phyloP scores from a whole-genome alignment of 1,284 basidiomycete species.

The Papiliotrema terrestris region DNA sequence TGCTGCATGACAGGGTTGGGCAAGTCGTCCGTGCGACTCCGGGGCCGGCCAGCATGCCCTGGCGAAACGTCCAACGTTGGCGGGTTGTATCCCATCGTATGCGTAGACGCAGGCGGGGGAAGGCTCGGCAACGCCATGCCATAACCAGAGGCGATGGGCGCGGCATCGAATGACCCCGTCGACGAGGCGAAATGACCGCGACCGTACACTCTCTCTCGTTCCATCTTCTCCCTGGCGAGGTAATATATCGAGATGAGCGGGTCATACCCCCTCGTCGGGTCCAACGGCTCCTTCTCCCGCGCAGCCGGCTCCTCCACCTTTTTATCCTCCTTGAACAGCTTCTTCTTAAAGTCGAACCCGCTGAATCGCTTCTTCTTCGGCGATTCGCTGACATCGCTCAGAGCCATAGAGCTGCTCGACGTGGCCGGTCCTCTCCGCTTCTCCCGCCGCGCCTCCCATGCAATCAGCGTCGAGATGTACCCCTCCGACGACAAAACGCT shows the following conservation, averaged over 20 bases:
- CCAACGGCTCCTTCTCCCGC: conserved; percentile 52
- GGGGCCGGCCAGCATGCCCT: conserved; percentile 37
- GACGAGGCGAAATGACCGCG: conserved; percentile 91
- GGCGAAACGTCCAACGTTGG: conserved; percentile 51
- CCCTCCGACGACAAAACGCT: conserved; percentile 73
- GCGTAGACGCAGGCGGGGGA: conserved; percentile 67
- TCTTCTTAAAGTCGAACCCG: conserved; percentile 92
- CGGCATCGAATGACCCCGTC: conserved; percentile 57
- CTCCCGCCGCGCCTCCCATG: conserved; percentile 72
- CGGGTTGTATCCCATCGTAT: conserved; percentile 48
- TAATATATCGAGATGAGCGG: conserved; percentile 95
- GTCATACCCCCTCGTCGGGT: conserved; percentile 91
- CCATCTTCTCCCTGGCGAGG: conserved; percentile 90
- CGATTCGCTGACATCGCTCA: conserved; percentile 31
- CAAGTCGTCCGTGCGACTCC: conserved; percentile 29
- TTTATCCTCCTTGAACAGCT: conserved; percentile 65
- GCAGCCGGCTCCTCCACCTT: conserved; percentile 34
- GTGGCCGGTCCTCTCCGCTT: conserved; percentile 22
- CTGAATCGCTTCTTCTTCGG: conserved; percentile 64
- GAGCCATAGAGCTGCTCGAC: conserved; percentile 22
- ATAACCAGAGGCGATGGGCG: conserved; percentile 54
- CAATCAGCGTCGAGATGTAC: conserved; percentile 68
- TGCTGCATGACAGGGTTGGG: conserved; percentile 46
- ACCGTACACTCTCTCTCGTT: conserved; percentile 88
- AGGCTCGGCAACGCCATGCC: conserved; percentile 75